These are phyloP conservation scores for Leccinum sublutescens DNA, from an alignment of 768 basidiomycete species.

Conservation along the genomic window DNA sequence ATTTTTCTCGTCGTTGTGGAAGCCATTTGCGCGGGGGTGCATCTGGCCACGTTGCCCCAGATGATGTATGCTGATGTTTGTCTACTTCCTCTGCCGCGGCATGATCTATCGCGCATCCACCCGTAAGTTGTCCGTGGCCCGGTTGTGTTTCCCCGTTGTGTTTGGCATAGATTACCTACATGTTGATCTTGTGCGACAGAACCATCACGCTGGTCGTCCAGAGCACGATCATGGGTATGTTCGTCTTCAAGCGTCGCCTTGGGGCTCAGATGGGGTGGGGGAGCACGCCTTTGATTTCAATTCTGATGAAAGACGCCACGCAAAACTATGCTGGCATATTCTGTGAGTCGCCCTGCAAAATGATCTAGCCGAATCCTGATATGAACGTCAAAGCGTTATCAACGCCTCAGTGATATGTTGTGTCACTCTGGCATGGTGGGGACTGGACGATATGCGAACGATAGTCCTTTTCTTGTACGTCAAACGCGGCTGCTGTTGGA, in stretches of 20 bases:
- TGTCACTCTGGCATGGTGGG: background rate
- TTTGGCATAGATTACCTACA: background rate
- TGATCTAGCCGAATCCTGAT: background rate
- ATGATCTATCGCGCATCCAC: background rate
- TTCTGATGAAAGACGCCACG: conserved; percentile 45
- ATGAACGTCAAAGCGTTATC: background rate
- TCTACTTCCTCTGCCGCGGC: conserved; percentile 22
- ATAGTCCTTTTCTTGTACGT: conserved; percentile 5
- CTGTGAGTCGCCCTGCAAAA: conserved; percentile 24
- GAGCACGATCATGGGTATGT: conserved; percentile 39
- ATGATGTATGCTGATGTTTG: conserved; percentile 13
- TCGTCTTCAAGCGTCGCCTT: conserved; percentile 35
- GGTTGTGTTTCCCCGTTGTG: background rate
- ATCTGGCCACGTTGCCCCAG: conserved; percentile 20
- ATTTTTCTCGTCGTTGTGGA: conserved; percentile 11
- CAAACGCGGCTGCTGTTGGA: background rate
- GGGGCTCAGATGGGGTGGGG: conserved; percentile 40
- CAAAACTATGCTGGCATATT: conserved; percentile 44
- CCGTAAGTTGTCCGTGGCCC: conserved; percentile 19
- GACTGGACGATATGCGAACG: conserved; percentile 3
- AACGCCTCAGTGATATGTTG: conserved; percentile 7
- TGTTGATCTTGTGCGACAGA: background rate
- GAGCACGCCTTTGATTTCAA: conserved; percentile 38
- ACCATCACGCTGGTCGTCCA: conserved; percentile 31
- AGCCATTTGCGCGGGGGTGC: conserved; percentile 12